These are phyloP conservation scores for Senecio squalidus DNA, from an alignment of 140 eudicot species.

Conservation along the genomic window DNA sequence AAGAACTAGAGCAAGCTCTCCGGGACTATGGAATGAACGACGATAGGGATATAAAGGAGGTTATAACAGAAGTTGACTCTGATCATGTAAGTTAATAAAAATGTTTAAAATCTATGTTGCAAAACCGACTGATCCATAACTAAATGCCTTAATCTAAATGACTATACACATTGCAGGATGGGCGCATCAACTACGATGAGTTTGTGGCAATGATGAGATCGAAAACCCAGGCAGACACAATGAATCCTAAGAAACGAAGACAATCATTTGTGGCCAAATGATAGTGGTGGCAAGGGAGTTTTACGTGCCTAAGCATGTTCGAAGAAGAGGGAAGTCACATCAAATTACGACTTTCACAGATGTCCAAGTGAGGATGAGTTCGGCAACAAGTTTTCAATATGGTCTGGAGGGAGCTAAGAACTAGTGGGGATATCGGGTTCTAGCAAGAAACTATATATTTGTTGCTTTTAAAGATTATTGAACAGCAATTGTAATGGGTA, in stretches of 20 bases:
- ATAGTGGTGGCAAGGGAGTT: constrained; percentile 8
- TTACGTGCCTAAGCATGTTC: constrained; percentile 12
- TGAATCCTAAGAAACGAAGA: constrained; percentile 62
- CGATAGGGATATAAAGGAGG: constrained; percentile 75
- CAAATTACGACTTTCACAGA: constrained; percentile 3
- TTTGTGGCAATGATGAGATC: constrained; percentile 94
- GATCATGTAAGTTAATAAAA: constrained; percentile 64
- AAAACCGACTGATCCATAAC: neutral
- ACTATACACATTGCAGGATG: constrained; percentile 54
- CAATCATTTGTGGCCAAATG: constrained; percentile 38
- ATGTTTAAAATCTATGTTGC: neutral
- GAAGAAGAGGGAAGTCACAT: neutral
- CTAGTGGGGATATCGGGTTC: constrained; percentile 21
- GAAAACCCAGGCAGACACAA: constrained; percentile 65
- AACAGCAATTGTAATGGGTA: constrained; percentile 26
- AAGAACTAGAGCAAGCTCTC: constrained; percentile 94
- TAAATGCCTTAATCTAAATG: neutral
- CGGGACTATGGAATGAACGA: constrained; percentile 84
- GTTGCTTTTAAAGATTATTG: constrained; percentile 21
- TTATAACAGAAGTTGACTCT: constrained; percentile 72
- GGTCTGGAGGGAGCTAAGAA: constrained; percentile 22
- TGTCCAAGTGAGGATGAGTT: constrained; percentile 19
- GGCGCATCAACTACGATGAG: constrained; percentile 88
- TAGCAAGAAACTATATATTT: constrained; percentile 10
- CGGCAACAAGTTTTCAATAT: constrained; percentile 21